Evolutionary conservation across 352 stramenopile genomes (phyloP).

Genomic region (Phytopythium cucurbitacearum): DNA sequence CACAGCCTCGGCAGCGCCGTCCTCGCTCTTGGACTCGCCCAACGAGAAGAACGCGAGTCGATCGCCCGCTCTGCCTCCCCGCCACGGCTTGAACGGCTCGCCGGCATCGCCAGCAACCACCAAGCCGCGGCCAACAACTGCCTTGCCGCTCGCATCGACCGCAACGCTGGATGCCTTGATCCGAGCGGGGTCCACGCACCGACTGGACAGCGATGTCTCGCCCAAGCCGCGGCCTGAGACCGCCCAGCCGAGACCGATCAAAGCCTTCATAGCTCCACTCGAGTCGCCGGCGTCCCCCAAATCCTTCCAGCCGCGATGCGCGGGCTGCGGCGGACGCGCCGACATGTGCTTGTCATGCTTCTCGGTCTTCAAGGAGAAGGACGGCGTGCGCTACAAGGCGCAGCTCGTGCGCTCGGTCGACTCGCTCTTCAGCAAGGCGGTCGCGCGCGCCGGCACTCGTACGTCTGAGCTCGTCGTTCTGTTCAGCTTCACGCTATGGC

Average conservation of each 20-base stretch:
- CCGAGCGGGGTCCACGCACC: constrained; percentile 2
- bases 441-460: constrained; percentile 46
- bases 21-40: background rate
- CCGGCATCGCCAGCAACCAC: background rate
- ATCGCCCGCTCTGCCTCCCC: background rate
- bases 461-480: constrained; percentile 47
- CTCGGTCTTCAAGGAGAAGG: constrained; percentile 53
- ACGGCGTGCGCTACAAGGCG: constrained; percentile 62
- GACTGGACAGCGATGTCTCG: constrained; percentile 4
- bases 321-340: constrained; percentile 52
- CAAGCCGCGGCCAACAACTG: constrained; percentile 32
- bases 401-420: constrained; percentile 58
- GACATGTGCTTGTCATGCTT: constrained; percentile 75
- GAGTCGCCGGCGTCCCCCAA: too few relatives aligned
- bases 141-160: constrained; percentile 19
- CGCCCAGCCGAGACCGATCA: constrained; percentile 5
- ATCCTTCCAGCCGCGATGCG: constrained; percentile 28
- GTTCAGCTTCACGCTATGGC: constrained; percentile 69
- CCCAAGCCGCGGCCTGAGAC: constrained; percentile 5
- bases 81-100: constrained; percentile 2
- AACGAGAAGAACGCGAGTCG: background rate
- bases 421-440: constrained; percentile 57
- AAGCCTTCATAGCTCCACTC: constrained; percentile 14
- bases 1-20: background rate
- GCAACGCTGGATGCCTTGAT: constrained; percentile 28